These are phyloP conservation scores for Syzygium oleosum DNA, from an alignment of 345 rosid species.

Conservation along the genomic window DNA sequence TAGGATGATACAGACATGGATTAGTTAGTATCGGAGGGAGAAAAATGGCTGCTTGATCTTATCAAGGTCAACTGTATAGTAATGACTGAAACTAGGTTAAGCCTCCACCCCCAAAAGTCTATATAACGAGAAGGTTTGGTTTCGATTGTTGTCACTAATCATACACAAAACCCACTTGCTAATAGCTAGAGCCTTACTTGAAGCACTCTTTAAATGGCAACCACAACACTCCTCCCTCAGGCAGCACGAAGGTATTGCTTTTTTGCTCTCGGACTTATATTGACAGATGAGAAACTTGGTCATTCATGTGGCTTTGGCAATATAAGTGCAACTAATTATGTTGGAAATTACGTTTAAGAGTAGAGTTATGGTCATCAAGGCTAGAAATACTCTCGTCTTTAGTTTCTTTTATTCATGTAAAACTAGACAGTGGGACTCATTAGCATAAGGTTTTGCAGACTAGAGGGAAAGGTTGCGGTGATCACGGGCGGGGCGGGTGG, in stretches of 20 bases:
- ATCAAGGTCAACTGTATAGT: no score
- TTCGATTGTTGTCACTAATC: background rate
- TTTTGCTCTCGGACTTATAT: background rate
- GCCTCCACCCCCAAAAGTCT: background rate
- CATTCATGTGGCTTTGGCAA: background rate
- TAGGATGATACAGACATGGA: no score
- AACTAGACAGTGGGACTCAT: background rate
- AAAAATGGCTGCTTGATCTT: no score
- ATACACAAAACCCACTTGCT: background rate
- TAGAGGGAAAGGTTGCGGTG: constrained; percentile 7
- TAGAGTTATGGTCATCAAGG: background rate
- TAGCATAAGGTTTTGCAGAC: background rate
- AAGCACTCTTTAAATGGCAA: background rate
- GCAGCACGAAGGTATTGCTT: background rate
- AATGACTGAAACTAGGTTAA: background rate
- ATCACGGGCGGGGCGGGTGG: constrained; percentile 15
- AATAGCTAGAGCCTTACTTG: background rate
- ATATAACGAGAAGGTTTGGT: background rate
- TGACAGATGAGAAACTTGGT: background rate
- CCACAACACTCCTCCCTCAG: background rate
- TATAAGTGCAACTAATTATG: background rate
- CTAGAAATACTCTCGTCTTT: background rate
- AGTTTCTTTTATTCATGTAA: background rate
- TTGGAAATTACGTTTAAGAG: background rate
- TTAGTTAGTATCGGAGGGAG: background rate